Base-by-base conservation (phyloP, 495 filamentous ascomycete species). In the Copromyces sp. region DNA sequence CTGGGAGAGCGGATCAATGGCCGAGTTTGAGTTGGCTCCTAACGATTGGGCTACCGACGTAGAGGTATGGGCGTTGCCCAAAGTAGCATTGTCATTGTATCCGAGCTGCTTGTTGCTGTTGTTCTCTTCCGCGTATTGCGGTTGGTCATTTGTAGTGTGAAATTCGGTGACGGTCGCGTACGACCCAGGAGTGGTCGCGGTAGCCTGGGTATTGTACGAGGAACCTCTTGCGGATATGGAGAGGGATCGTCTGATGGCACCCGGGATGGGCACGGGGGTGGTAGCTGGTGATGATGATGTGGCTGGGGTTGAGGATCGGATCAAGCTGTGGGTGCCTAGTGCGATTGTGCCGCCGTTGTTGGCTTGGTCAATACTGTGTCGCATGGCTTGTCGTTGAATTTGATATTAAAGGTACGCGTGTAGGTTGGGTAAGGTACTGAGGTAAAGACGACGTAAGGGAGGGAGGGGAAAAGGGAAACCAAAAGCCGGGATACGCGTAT, bases 1-100 rank as follows among this genome's bases (percentile, higher is more conserved):
- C 74, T 85, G 84, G 5, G 84, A 84, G 72, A 86, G 75, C 11
- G 84, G 84, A 74, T 86, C 84, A 29, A 86, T 80, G 61, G 80
- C 81, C 4, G 77, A 70, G 42, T 32, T 75, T 24, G 74, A 70
- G 40, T 32, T 75, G 32, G 74, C 39, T 17, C 70, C 73, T 14
- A 79, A 72, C 16, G 81, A 73, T 32, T 69, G 70, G 40, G 74
- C 42, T 61, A 69, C 9, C 40, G 65, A 32, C 29, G 72, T 37
- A 32, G 45, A 61, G 5, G 32, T 37, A 39, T 69, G 68, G 32
- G 68, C 29, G 41, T 38, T 70, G 70, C 72, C 69, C 59, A 37
- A 40, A 42, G 42, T 47, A 73, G 44, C 65, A 12, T 73, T 70
- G 35, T 11, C 38, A 44, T 69, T 47, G 29, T 72, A 70, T 68